Base-by-base conservation (phyloP, 306 rosid species). In the Gleditsia sinensis region DNA sequence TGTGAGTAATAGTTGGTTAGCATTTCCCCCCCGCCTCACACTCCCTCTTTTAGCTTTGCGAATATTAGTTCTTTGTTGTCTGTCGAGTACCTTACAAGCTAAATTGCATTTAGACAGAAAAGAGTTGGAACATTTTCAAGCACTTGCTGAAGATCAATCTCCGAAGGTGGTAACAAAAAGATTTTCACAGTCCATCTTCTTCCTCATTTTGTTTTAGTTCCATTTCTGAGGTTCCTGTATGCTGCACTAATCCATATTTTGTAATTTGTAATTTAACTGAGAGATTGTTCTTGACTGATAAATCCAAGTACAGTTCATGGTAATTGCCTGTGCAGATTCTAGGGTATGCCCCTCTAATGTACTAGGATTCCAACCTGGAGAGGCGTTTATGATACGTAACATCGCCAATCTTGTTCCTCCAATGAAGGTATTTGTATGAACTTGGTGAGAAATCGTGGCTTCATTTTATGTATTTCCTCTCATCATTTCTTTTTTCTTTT, bases 261-360 rank as follows among this genome's bases (percentile, higher is more conserved):
- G 16, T 69, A 16, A 72, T 34, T n/a, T n/a, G n/a, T 72, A 66
- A 43, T 9, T 1, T 3, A 36, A 75, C 28, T 58, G 43, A 74
- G 20, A 48, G 36, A 83, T 30, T 33, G 49, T 9, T 57, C 67
- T 50, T 63, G 67, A 76, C 98, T 91, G 84, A 86, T 86, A 78
- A 83, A 75, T 80, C 62, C 87, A 75, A 81, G 71, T 71, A 76
- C 92, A 91, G 98, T 91, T 91, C 79, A 75, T 94, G 97, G 97
- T 90, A 73, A 92, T 94, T 80, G 91, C 87, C 81, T 94, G 99
- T 84, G 97, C 90, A 85, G 97, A 92, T 80, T 94, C 97, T 45
- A 88, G 97, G 74, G 97, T 94, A 25, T 94, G 99, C 73, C 99
- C 96, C 63, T 92, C 99, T 48, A 92, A 88, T 82, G 75, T 92